These are phyloP conservation scores for Fistulinella cinereoalba DNA, from an alignment of 1,284 basidiomycete species.

Conservation along the genomic window DNA sequence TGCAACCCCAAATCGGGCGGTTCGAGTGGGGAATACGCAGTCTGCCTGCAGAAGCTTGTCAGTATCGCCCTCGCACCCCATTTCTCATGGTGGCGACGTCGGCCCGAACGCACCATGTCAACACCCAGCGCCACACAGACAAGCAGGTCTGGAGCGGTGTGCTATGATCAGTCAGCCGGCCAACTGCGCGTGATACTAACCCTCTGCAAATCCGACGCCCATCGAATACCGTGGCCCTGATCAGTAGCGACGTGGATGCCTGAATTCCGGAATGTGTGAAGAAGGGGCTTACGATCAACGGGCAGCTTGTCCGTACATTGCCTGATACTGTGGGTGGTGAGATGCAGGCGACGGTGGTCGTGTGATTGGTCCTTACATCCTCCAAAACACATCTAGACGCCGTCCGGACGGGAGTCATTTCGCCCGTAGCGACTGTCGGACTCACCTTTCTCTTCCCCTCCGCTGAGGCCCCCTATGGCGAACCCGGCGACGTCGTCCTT, in stretches of 20 bases:
- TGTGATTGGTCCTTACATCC: slow-evolving; percentile 51
- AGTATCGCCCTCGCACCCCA: not conserved
- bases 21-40: slow-evolving; percentile 86
- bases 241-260: slow-evolving; percentile 9
- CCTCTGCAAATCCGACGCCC: slow-evolving; percentile 88
- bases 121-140: slow-evolving; percentile 86
- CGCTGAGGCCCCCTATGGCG: slow-evolving; percentile 81
- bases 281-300: slow-evolving; percentile 56
- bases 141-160: slow-evolving; percentile 59
- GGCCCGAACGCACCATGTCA: slow-evolving; percentile 65
- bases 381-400: slow-evolving; percentile 73
- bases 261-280: not conserved
- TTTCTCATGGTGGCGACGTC: slow-evolving; percentile 1
- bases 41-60: slow-evolving; percentile 57
- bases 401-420: slow-evolving; percentile 7
- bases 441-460: slow-evolving; percentile 83
- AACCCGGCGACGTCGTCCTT: slow-evolving; percentile 73
- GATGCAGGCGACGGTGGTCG: slow-evolving; percentile 5
- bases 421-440: slow-evolving; percentile 2
- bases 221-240: slow-evolving; percentile 81
- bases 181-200: slow-evolving; percentile 35
- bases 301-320: slow-evolving; percentile 76
- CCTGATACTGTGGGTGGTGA: slow-evolving; percentile 55
- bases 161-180: not conserved
- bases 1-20: slow-evolving; percentile 84